These are phyloP conservation scores for Populus trichocarpa DNA, from an alignment of 441 rosid genomes.

Conservation along the genomic window DNA sequence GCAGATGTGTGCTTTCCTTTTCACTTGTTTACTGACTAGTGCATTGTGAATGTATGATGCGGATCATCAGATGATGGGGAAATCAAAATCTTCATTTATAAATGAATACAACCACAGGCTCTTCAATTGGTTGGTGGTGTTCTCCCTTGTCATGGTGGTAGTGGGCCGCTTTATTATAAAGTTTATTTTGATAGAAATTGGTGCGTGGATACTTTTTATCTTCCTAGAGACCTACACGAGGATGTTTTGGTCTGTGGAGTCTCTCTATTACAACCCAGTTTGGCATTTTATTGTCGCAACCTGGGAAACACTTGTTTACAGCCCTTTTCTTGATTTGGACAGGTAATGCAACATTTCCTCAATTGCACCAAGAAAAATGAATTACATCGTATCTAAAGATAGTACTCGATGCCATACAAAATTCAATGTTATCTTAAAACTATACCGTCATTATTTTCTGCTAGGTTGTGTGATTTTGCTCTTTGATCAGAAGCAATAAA, in stretches of 20 bases:
- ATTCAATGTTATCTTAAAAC: neutral
- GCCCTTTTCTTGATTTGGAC: constrained; percentile 95
- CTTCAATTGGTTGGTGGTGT: constrained; percentile 96
- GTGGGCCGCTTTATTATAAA: constrained; percentile 88
- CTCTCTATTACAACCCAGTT: constrained; percentile 89
- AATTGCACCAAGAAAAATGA: neutral
- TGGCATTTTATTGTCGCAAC: constrained; percentile 92
- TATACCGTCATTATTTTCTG: neutral
- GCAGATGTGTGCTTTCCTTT: neutral
- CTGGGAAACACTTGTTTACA: constrained; percentile 93
- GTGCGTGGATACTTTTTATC: constrained; percentile 91
- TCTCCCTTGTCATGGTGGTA: constrained; percentile 93
- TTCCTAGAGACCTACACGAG: constrained; percentile 96
- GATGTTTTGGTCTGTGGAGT: constrained; percentile 96
- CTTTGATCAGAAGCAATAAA: neutral
- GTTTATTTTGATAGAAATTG: constrained; percentile 88
- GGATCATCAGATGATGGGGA: constrained; percentile 82
- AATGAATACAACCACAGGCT: constrained; percentile 94
- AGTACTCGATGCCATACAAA: neutral
- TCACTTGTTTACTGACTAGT: constrained; percentile 5
- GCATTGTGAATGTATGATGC: neutral
- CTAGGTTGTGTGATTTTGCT: neutral
- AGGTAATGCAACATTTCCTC: constrained; percentile 45
- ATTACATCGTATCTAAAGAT: neutral
- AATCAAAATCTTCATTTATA: constrained; percentile 72